Evolutionary conservation across 129 eudicot genomes (phyloP).

Genomic region (Escallonia rubra): DNA sequence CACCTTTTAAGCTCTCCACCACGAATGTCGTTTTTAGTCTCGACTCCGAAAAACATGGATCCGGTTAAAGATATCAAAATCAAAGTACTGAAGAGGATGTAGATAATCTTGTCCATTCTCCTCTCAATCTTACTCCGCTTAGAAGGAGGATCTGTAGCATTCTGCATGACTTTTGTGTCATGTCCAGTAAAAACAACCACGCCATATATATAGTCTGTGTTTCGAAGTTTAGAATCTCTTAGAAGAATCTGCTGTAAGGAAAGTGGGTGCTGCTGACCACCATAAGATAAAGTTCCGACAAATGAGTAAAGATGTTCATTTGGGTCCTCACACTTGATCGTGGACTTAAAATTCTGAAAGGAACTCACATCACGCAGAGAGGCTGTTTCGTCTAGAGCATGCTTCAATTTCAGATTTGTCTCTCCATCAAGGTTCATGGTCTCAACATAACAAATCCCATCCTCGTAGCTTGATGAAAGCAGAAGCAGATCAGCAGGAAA

Average conservation of each 20-base stretch:
- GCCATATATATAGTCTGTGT: constrained; percentile 74
- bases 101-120: constrained; percentile 80
- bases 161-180: constrained; percentile 96
- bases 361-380: constrained; percentile 51
- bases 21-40: constrained; percentile 49
- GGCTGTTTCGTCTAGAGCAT: constrained; percentile 74
- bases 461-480: constrained; percentile 90
- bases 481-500: constrained; percentile 96
- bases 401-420: constrained; percentile 87
- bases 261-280: constrained; percentile 49
- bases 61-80: constrained; percentile 62
- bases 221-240: constrained; percentile 88
- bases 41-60: constrained; percentile 74
- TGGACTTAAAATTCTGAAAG: constrained; percentile 59
- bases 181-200: constrained; percentile 87
- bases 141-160: constrained; percentile 93
- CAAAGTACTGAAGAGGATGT: constrained; percentile 65
- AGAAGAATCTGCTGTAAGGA: constrained; percentile 80
- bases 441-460: constrained; percentile 95
- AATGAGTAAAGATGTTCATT: constrained; percentile 87
- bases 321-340: constrained; percentile 93
- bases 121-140: constrained; percentile 88
- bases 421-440: constrained; percentile 96
- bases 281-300: constrained; percentile 56
- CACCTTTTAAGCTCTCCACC: constrained; percentile 55